These are phyloP conservation scores for Coniferiporia sulphurascens DNA, from an alignment of 1,284 basidiomycete genomes.

Conservation along the genomic window DNA sequence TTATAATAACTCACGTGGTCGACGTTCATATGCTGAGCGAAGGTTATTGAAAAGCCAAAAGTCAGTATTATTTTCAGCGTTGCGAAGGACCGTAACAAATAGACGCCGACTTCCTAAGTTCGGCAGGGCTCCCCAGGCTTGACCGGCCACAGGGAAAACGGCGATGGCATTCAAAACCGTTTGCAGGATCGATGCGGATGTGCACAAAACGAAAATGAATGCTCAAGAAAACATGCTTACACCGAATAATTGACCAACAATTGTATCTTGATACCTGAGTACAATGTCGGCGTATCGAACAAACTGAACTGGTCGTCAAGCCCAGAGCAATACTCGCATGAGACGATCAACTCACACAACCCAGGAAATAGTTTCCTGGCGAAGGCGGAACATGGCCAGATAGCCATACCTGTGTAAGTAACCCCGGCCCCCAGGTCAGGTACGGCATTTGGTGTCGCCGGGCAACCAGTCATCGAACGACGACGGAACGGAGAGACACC, in stretches of 20 bases:
- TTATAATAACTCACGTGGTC: conserved; percentile 53
- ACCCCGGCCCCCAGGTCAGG: background rate
- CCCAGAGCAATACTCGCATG: conserved; percentile 14
- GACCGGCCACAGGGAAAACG: conserved; percentile 4
- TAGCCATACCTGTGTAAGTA: conserved; percentile 40
- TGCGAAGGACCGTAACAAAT: conserved; percentile 6
- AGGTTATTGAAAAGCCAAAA: conserved; percentile 5
- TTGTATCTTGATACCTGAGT: conserved; percentile 84
- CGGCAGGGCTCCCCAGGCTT: background rate
- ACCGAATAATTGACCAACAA: conserved; percentile 86
- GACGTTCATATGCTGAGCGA: conserved; percentile 64
- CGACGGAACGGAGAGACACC: conserved; percentile 1
- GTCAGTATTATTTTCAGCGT: conserved; percentile 7
- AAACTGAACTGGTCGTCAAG: conserved; percentile 42
- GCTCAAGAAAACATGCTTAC: conserved; percentile 37
- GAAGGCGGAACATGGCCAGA: conserved; percentile 77
- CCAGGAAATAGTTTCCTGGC: conserved; percentile 76
- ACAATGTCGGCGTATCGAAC: conserved; percentile 80
- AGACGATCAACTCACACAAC: conserved; percentile 58
- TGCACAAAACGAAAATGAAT: conserved; percentile 1
- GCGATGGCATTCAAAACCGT: background rate
- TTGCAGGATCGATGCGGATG: conserved; percentile 6
- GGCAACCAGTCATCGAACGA: conserved; percentile 1
- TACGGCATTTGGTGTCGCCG: conserved; percentile 4
- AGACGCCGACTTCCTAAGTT: background rate